Percentiles rank a stretch among this genome's conserved stretches.
Conservation (phyloP, 345 rosid genomes). For the Toxicodendron radicans region DNA sequence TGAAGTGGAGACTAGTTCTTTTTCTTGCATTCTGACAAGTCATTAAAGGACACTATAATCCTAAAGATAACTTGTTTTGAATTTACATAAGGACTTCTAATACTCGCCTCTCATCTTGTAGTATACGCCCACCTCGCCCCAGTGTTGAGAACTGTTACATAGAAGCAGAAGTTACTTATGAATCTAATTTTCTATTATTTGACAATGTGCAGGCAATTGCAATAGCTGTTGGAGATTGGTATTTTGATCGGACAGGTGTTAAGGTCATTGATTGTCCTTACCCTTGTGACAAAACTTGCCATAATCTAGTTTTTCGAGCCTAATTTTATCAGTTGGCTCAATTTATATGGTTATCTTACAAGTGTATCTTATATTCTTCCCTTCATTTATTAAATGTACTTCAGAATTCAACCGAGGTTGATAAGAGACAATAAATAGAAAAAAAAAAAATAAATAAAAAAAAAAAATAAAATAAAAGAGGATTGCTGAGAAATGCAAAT, state of each 20-base stretch:
- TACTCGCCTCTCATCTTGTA: not conserved
- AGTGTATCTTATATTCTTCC: constrained; percentile 7
- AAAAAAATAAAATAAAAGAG: not conserved
- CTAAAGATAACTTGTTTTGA: not conserved
- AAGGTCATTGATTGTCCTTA: constrained; percentile 80
- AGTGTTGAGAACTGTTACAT: not conserved
- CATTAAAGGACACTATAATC: not conserved
- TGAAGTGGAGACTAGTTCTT: not conserved
- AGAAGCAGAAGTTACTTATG: not conserved
- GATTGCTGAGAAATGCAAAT: constrained; percentile 27
- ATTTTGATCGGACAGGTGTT: constrained; percentile 62
- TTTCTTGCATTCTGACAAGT: no score
- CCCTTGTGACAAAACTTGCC: constrained; percentile 91
- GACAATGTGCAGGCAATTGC: constrained; percentile 69
- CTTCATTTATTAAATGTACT: constrained; percentile 11
- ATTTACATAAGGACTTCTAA: not conserved
- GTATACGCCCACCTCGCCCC: not conserved
- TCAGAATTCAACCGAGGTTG: constrained; percentile 20
- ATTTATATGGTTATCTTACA: constrained; percentile 6
- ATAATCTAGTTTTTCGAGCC: constrained; percentile 77
- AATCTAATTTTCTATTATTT: not conserved
- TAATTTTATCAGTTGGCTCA: not conserved
- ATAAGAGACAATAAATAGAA: constrained; percentile 29
- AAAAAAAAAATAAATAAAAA: no score
- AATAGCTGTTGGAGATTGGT: constrained; percentile 94